phyloP scores from a whole-genome alignment of 2,329 filamentous ascomycete genomes.

The Exophiala alcalophila region DNA sequence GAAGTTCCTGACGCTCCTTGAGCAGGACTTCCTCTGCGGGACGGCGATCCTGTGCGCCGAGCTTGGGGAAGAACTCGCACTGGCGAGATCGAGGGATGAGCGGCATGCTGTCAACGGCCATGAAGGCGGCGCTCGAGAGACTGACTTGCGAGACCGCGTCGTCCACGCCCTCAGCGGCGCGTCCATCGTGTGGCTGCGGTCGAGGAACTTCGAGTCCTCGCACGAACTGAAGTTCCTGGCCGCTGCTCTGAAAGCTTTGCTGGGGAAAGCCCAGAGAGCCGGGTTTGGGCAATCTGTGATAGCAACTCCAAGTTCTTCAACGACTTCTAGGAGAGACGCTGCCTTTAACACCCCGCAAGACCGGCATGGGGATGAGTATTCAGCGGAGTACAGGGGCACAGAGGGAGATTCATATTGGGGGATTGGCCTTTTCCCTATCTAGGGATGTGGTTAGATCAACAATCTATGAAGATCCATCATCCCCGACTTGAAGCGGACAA shows the following conservation, averaged over 20 bases:
- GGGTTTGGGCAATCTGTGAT: conserved; percentile 5
- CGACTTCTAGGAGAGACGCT: too few relatives aligned
- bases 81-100: not conserved
- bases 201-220: conserved; percentile 14
- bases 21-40: conserved; percentile 49
- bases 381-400: too few relatives aligned
- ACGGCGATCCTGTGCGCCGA: conserved; percentile 49
- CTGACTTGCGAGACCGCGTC: conserved; percentile 1
- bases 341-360: too few relatives aligned
- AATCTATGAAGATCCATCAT: too few relatives aligned
- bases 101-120: not conserved
- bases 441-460: too few relatives aligned
- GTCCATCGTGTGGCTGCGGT: conserved; percentile 21
- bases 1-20: conserved; percentile 45
- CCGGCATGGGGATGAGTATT: too few relatives aligned
- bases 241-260: conserved; percentile 10
- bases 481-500: too few relatives aligned
- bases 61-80: conserved; percentile 34
- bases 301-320: not conserved
- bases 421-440: conserved; percentile 12
- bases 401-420: conserved; percentile 11
- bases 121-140: too few relatives aligned
- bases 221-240: conserved; percentile 12
- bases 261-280: conserved; percentile 10
- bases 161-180: conserved; percentile 18